A percentile compares a stretch with the other conserved stretches of the same genome.
Conservation (phyloP, 208 protist species). For the Herpetomonas muscarum region DNA sequence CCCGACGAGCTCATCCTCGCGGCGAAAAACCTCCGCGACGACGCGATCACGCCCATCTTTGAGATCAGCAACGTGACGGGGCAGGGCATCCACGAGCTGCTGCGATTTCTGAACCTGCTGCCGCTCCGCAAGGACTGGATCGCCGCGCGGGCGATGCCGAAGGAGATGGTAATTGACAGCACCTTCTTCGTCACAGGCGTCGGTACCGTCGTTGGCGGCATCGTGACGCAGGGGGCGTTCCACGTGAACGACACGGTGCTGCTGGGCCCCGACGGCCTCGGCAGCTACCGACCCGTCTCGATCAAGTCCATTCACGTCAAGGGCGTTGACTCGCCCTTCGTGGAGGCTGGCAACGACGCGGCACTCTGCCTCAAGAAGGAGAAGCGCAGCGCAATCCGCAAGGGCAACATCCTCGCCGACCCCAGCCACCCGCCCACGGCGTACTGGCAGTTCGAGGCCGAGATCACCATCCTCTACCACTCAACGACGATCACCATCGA, state of each 20-base stretch:
- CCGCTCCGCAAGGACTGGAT: constrained; percentile 91
- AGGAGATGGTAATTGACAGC: constrained; percentile 89
- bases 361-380: constrained; percentile 95
- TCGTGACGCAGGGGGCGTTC: constrained; percentile 90
- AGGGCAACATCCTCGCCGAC: constrained; percentile 91
- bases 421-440: constrained; percentile 51
- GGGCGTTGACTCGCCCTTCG: constrained; percentile 75
- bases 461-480: constrained; percentile 97
- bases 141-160: constrained; percentile 45
- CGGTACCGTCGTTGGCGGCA: constrained; percentile 95
- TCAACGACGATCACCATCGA: constrained; percentile 95
- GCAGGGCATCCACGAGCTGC: constrained; percentile 73
- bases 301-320: constrained; percentile 96
- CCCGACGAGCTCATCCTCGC: constrained; percentile 91
- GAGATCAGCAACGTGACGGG: constrained; percentile 95
- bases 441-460: constrained; percentile 95
- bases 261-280: constrained; percentile 91
- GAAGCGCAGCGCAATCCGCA: constrained; percentile 90
- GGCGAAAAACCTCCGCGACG: constrained; percentile 89
- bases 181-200: constrained; percentile 94
- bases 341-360: constrained; percentile 88
- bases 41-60: constrained; percentile 90
- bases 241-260: constrained; percentile 89
- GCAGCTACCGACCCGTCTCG: constrained; percentile 81
- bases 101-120: constrained; percentile 91